Base-by-base conservation (phyloP, 1,139 yeast genomes). In the Meyerozyma sp. region DNA sequence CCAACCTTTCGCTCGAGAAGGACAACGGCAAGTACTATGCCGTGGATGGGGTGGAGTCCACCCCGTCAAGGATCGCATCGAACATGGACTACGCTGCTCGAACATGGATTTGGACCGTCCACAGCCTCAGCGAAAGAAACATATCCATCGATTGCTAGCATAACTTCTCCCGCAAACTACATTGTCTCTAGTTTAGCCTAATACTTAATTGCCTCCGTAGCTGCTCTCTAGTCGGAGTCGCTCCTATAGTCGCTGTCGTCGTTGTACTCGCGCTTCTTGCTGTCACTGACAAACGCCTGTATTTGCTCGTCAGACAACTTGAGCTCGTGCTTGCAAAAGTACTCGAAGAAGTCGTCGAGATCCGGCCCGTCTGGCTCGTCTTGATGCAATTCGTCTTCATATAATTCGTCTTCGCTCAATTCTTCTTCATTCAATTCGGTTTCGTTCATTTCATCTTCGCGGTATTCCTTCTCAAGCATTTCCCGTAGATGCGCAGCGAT, bases 41-140 rank as follows among this genome's bases (percentile, higher is more conserved):
- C 13, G 74, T 86, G 1, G 80, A 76, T 37, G 93, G 90, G 1
- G 62, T 62, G 5, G 77, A 75, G 49, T 59, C 76, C 1, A 59
- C 61, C 18, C 82, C 91, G 3, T 79, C 89, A 35, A 58, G 63
- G 25, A 70, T 83, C 4, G 89, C 93, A 1, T 62, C 66, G 25
- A 77, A 82, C 55, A 63, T 76, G 63, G 81, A 78, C 46, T 78
- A 75, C 54, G 87, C 88, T 1, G 82, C 84, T 8, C 66, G 81
- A 41, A 82, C 88, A 14, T 88, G 95, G 93, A 79, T 81, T n/a
- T 87, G 95, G 95, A 84, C 95, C 0, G 75, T 81, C 5, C 75
- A 71, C 42, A 77, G 84, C 56, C 62, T 88, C 46, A 70, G 76
- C 46, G 73, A 76, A 48, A 66, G 87, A 43, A 62, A 68, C 32